These are phyloP conservation scores for Anacardium occidentale DNA, from an alignment of 345 rosid genomes.

Conservation along the genomic window DNA sequence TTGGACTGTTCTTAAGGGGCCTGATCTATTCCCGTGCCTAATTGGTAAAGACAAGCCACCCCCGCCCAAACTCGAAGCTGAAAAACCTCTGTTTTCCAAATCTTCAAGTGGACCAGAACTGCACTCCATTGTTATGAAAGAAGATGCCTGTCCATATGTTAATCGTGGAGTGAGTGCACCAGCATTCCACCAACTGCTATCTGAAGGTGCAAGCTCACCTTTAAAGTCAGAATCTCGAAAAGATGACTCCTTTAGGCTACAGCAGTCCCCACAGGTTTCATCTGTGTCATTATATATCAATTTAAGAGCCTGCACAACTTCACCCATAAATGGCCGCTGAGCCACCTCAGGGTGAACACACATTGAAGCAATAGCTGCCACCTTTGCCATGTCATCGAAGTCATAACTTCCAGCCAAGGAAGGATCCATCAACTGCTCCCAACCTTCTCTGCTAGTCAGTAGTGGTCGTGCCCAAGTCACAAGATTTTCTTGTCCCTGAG, in stretches of 20 bases:
- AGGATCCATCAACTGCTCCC: slow-evolving; percentile 85
- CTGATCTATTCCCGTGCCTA: slow-evolving; percentile 82
- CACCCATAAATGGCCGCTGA: slow-evolving; percentile 97
- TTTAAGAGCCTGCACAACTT: slow-evolving; percentile 98
- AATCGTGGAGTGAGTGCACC: slow-evolving; percentile 63
- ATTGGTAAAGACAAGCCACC: slow-evolving; percentile 49
- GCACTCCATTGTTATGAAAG: slow-evolving; percentile 92
- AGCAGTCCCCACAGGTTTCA: slow-evolving; percentile 72
- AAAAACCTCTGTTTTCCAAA: slow-evolving; percentile 66
- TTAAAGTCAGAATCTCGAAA: slow-evolving; percentile 71
- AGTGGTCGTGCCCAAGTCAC: slow-evolving; percentile 97
- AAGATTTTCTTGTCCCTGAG: slow-evolving; percentile 94
- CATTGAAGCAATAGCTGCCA: slow-evolving; percentile 97
- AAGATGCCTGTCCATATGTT: slow-evolving; percentile 70
- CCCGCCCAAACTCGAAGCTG: slow-evolving; percentile 52
- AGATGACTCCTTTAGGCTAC: slow-evolving; percentile 90
- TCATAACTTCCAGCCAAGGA: slow-evolving; percentile 68
- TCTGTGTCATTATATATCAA: slow-evolving; percentile 85
- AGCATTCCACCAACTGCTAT: slow-evolving; percentile 95
- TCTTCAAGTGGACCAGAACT: slow-evolving; percentile 85
- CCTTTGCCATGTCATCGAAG: slow-evolving; percentile 93
- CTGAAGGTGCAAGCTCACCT: slow-evolving; percentile 71
- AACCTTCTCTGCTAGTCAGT: slow-evolving; percentile 77
- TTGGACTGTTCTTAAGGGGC: slow-evolving; percentile 74
- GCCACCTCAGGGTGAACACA: slow-evolving; percentile 97